phyloP scores from a whole-genome alignment of 495 filamentous ascomycete species.

The Pyrenula massariospora region DNA sequence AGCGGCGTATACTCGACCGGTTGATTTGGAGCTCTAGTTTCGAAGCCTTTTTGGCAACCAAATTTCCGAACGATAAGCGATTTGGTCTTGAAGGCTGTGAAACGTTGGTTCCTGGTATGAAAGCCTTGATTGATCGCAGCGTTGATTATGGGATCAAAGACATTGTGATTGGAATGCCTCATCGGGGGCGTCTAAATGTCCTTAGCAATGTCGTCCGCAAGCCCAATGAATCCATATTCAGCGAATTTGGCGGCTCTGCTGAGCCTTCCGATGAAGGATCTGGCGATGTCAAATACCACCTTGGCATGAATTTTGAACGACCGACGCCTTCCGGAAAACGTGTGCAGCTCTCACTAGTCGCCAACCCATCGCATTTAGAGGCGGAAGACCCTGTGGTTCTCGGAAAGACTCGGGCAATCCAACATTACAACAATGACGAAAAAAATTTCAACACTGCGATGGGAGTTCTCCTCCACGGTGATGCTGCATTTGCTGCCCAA shows the following conservation, averaged over 20 bases:
- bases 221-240: conserved; percentile 98
- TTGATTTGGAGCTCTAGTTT: conserved; percentile 97
- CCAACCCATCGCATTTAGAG: conserved; percentile 97
- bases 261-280: conserved; percentile 92
- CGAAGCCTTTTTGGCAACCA: conserved; percentile 84
- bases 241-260: conserved; percentile 83
- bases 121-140: conserved; percentile 93
- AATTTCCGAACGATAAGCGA: conserved; percentile 99
- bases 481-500: conserved; percentile 92
- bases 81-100: conserved; percentile 97
- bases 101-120: conserved; percentile 95
- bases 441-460: conserved; percentile 76
- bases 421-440: conserved; percentile 98
- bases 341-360: conserved; percentile 93
- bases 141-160: conserved; percentile 98
- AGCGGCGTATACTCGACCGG: conserved; percentile 91
- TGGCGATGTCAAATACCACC: conserved; percentile 97
- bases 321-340: conserved; percentile 97
- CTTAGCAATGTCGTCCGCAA: conserved; percentile 97
- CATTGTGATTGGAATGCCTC: conserved; percentile 98
- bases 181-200: conserved; percentile 95
- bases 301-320: conserved; percentile 99
- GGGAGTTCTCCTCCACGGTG: conserved; percentile 91
- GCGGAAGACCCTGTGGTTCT: conserved; percentile 97
- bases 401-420: conserved; percentile 92